Percentiles rank a stretch among this genome's conserved stretches.
These are phyloP conservation scores for Saxophila tyrrhenica DNA, from an alignment of 495 filamentous ascomycete genomes.

Conservation along the genomic window DNA sequence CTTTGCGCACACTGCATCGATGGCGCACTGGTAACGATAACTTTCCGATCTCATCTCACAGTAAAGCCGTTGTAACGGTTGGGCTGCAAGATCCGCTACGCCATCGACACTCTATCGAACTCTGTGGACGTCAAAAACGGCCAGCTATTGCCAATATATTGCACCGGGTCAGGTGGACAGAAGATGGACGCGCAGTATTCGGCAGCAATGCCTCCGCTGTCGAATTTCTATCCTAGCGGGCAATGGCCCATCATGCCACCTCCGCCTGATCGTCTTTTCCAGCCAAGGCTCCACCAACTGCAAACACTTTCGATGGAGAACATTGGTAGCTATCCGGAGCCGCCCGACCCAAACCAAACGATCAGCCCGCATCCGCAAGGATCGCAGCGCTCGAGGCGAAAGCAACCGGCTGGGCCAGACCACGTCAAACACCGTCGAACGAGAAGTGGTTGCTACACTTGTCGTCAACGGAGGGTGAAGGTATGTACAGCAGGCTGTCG, in stretches of 20 bases:
- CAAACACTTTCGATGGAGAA: constrained; percentile 16
- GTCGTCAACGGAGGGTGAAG: constrained; percentile 81
- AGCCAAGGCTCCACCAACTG: constrained; percentile 7
- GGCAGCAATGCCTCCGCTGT: constrained; percentile 10
- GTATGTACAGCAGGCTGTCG: constrained; percentile 31
- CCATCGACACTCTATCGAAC: constrained; percentile 2
- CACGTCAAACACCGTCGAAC: constrained; percentile 90
- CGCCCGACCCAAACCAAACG: constrained; percentile 8
- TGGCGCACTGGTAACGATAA: not conserved
- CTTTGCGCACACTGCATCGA: not conserved
- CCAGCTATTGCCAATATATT: constrained; percentile 3
- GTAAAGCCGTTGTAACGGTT: not conserved
- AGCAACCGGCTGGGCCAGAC: constrained; percentile 42
- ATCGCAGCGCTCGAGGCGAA: constrained; percentile 14
- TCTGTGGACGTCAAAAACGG: not conserved
- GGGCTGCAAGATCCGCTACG: not conserved
- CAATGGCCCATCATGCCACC: constrained; percentile 10
- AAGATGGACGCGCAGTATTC: constrained; percentile 16
- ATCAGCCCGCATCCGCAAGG: constrained; percentile 9
- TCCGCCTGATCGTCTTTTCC: constrained; percentile 6
- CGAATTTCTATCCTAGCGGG: constrained; percentile 5
- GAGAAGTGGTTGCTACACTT: constrained; percentile 89
- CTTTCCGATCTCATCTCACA: not conserved
- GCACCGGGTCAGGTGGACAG: not conserved
- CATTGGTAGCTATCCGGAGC: constrained; percentile 12